These are phyloP conservation scores for Blastomyces percursus DNA, from an alignment of 2,329 filamentous ascomycete species.

Conservation along the genomic window DNA sequence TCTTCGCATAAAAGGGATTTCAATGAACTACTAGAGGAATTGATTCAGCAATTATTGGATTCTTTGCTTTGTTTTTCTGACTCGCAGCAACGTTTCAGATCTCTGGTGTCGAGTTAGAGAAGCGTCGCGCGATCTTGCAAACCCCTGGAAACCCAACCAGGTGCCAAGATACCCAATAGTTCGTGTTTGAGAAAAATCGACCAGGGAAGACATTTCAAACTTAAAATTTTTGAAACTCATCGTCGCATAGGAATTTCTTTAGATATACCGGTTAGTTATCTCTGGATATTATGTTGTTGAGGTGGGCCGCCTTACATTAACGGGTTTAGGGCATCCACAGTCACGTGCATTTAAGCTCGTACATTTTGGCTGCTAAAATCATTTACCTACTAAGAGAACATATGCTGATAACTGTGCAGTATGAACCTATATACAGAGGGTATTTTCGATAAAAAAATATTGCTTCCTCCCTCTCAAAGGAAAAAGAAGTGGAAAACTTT, in stretches of 20 bases:
- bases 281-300: not conserved
- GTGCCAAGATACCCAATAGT: not conserved
- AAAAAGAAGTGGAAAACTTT: not conserved
- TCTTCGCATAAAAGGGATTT: not conserved
- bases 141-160: not conserved
- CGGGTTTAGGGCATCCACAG: not conserved
- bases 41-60: not conserved
- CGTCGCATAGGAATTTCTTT: not conserved
- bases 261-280: not conserved
- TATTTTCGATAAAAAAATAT: not conserved
- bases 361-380: too few species aligned
- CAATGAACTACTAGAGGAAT: not conserved
- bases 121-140: not conserved
- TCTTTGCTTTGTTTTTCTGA: not conserved
- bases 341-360: not conserved
- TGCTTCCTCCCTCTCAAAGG: not conserved
- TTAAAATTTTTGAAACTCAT: not conserved
- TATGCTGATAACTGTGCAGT: too few species aligned
- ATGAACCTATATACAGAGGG: not conserved
- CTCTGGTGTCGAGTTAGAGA: not conserved
- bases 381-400: too few species aligned
- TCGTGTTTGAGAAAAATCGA: not conserved
- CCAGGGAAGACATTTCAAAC: not conserved
- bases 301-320: too few species aligned
- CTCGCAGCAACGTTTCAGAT: not conserved